Percentiles rank a stretch among this genome's conserved stretches.
These are phyloP conservation scores for Zygoascus sp. DNA, from an alignment of 1,139 yeast species.

Conservation along the genomic window DNA sequence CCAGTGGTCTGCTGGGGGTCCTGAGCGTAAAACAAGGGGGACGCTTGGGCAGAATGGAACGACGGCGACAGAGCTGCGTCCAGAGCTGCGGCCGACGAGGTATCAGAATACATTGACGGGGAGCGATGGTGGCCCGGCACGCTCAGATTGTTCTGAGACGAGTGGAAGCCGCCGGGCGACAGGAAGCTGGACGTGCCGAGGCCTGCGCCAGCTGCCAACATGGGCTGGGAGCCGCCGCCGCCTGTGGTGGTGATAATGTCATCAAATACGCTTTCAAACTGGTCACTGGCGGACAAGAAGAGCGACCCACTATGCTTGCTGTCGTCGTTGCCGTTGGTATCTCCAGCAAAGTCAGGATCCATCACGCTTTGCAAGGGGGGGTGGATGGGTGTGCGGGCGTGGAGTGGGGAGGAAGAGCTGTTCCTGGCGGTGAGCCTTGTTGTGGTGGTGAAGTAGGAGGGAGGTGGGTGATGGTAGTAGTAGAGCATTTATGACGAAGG, in stretches of 20 bases:
- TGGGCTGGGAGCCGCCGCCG: no score
- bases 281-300: background rate
- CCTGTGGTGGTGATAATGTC: conserved; percentile 6
- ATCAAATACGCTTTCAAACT: conserved; percentile 9
- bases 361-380: background rate
- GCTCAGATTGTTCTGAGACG: background rate
- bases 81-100: conserved; percentile 18
- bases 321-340: conserved; percentile 3
- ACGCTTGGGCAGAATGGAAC: conserved; percentile 10
- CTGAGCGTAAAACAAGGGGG: conserved; percentile 6
- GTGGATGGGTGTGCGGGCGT: background rate
- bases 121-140: conserved; percentile 4
- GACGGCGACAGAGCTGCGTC: conserved; percentile 24
- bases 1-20: conserved; percentile 10
- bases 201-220: no score
- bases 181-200: no score
- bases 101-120: conserved; percentile 15
- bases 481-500: no score
- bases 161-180: no score
- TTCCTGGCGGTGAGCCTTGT: background rate
- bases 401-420: background rate
- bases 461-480: no score
- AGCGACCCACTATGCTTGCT: conserved; percentile 1
- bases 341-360: conserved; percentile 4
- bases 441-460: no score